phyloP scores from a whole-genome alignment of 148 eudicot species.

The Rhododendron mucronatum region DNA sequence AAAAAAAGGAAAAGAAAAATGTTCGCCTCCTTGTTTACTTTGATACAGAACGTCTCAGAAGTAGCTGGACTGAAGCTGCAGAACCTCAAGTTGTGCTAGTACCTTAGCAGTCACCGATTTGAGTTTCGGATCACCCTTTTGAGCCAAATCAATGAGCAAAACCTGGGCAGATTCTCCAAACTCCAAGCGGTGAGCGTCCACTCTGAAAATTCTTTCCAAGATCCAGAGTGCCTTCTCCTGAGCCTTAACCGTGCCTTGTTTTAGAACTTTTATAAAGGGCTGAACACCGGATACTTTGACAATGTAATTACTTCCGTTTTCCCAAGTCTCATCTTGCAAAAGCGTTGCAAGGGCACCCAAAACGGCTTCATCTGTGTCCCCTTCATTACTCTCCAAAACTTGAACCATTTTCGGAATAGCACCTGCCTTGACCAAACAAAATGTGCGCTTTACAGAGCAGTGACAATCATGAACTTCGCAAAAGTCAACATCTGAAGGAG shows the following conservation, averaged over 20 bases:
- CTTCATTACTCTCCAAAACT: constrained; percentile 46
- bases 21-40: neutral
- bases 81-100: constrained; percentile 72
- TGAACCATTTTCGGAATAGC: constrained; percentile 46
- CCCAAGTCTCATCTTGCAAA: constrained; percentile 59
- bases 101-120: constrained; percentile 58
- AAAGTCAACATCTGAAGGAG: constrained; percentile 30
- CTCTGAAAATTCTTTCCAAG: constrained; percentile 58
- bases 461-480: constrained; percentile 61
- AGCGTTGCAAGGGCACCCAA: constrained; percentile 54
- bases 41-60: constrained; percentile 31
- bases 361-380: constrained; percentile 71
- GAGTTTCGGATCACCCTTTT: constrained; percentile 53
- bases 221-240: constrained; percentile 74
- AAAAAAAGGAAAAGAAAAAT: neutral
- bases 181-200: constrained; percentile 43
- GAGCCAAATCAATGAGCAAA: constrained; percentile 65
- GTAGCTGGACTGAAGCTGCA: constrained; percentile 83
- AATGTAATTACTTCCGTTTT: constrained; percentile 53
- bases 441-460: constrained; percentile 54
- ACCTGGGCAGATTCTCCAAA: constrained; percentile 64
- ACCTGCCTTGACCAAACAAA: constrained; percentile 72
- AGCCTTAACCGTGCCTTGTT: constrained; percentile 51
- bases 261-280: constrained; percentile 46
- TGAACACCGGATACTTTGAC: constrained; percentile 36